Evolutionary conservation across 1,139 yeast genomes (phyloP).

Genomic region (Blastobotrys elegans): DNA sequence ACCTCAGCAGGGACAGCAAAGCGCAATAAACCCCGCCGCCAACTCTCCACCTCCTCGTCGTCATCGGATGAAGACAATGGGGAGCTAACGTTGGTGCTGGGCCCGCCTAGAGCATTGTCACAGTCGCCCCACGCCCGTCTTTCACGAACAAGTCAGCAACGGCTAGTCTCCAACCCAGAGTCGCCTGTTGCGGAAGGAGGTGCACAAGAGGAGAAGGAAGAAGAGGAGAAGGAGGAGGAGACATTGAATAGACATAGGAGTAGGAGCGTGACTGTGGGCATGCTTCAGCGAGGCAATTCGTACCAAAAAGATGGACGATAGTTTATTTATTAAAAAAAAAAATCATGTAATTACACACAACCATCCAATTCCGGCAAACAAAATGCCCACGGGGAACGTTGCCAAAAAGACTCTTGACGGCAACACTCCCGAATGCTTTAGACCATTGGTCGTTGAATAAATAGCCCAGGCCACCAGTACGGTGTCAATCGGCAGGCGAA

Average conservation of each 20-base stretch:
- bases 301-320: background rate
- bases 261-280: slow-evolving; percentile 17
- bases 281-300: slow-evolving; percentile 13
- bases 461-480: slow-evolving; percentile 67
- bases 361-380: slow-evolving; percentile 74
- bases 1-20: background rate
- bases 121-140: slow-evolving; percentile 6
- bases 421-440: slow-evolving; percentile 63
- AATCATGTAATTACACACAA: slow-evolving; percentile 65
- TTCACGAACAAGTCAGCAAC: background rate
- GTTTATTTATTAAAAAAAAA: background rate
- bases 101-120: slow-evolving; percentile 26
- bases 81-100: slow-evolving; percentile 50
- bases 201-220: background rate
- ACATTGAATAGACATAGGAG: slow-evolving; percentile 7
- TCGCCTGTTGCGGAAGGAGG: background rate
- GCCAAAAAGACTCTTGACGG: slow-evolving; percentile 70
- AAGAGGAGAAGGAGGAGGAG: background rate
- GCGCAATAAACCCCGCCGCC: background rate
- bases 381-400: slow-evolving; percentile 71
- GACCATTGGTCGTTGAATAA: slow-evolving; percentile 60
- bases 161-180: too few species aligned
- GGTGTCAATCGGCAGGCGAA: slow-evolving; percentile 51
- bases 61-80: slow-evolving; percentile 40
- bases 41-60: background rate